phyloP scores from a whole-genome alignment of 176 grass and related monocot genomes.

The Ensete ventricosum region DNA sequence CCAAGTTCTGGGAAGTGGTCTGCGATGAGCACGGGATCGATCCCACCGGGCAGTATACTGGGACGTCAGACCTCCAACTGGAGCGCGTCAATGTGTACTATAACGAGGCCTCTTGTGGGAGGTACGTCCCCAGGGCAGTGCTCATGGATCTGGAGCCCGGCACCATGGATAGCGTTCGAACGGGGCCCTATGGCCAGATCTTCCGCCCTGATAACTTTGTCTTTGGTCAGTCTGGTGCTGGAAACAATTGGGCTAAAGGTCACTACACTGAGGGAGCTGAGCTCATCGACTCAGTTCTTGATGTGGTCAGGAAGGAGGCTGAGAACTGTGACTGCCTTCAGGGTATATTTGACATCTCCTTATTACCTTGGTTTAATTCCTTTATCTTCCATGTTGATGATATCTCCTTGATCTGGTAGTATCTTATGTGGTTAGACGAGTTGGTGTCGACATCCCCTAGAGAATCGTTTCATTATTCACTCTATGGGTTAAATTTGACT shows the following conservation, averaged over 20 bases:
- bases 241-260: slow-evolving; percentile 3
- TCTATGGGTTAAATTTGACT: background rate
- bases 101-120: slow-evolving; percentile 59
- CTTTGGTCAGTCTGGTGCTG: slow-evolving; percentile 65
- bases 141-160: slow-evolving; percentile 84
- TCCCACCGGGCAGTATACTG: slow-evolving; percentile 35
- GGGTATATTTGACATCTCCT: slow-evolving; percentile 29
- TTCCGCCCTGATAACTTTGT: slow-evolving; percentile 69
- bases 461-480: background rate
- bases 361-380: background rate
- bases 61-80: slow-evolving; percentile 52
- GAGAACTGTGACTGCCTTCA: slow-evolving; percentile 77
- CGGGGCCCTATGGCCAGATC: slow-evolving; percentile 59
- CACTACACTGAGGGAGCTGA: slow-evolving; percentile 70
- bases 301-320: slow-evolving; percentile 74
- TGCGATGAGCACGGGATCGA: slow-evolving; percentile 73
- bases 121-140: slow-evolving; percentile 59
- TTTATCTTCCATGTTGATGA: background rate
- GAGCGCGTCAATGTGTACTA: slow-evolving; percentile 83
- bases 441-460: background rate
- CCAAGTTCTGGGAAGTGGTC: slow-evolving; percentile 12
- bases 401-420: background rate
- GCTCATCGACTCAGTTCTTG: slow-evolving; percentile 61
- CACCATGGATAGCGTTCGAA: slow-evolving; percentile 67
- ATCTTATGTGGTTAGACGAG: background rate